Conservation (phyloP, 441 rosid genomes). For the Brassica balearica region DNA sequence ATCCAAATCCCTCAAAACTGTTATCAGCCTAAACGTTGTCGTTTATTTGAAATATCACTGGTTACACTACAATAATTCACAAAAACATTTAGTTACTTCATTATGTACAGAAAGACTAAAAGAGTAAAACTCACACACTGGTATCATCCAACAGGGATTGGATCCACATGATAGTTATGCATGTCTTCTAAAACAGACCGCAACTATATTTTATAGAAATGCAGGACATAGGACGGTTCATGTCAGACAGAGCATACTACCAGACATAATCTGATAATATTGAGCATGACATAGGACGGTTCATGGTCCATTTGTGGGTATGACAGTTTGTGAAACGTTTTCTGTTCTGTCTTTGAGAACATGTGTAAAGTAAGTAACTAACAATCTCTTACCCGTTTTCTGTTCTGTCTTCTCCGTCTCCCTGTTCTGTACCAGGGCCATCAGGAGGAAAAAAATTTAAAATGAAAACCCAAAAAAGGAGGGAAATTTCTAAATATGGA, state of each 20-base stretch:
- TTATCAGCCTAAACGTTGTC: neutral
- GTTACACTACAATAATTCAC: neutral
- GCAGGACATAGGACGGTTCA: no score
- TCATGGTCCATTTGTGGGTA: no score
- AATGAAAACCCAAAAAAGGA: neutral
- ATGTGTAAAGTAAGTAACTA: no score
- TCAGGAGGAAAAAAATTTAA: no score
- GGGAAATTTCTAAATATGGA: neutral
- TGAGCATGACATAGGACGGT: no score
- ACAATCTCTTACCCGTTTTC: no score
- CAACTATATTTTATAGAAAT: no score
- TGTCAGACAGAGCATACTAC: neutral
- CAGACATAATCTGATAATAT: no score
- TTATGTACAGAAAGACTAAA: conserved; percentile 13
- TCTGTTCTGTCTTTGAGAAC: no score
- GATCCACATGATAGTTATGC: conserved; percentile 9
- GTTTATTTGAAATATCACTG: neutral
- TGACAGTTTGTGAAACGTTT: no score
- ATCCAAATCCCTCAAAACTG: neutral
- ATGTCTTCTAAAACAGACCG: no score
- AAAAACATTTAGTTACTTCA: conserved; percentile 10
- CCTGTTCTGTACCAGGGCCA: neutral
- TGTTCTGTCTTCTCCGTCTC: no score
- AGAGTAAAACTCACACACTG: conserved; percentile 25
- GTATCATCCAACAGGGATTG: conserved; percentile 4